Evolutionary conservation across 163 green algal species (phyloP).

Genomic region (Scenedesmus sp.): DNA sequence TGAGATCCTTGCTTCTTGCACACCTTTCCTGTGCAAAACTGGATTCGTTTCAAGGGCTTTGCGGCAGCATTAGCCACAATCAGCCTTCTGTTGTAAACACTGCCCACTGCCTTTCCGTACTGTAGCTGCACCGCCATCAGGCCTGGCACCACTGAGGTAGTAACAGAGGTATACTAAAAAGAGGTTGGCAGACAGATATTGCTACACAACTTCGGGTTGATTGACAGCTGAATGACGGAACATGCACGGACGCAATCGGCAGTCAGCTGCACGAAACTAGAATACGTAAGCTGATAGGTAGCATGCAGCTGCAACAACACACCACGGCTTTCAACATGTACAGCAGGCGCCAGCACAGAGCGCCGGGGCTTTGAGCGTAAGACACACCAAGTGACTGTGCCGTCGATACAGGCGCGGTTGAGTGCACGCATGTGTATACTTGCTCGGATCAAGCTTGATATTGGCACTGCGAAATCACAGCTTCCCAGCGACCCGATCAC

Average conservation of each 20-base stretch:
- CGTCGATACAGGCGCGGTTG: neutral
- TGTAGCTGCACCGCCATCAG: neutral
- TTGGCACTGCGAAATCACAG: no score
- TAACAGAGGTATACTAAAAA: no score
- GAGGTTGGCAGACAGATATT: no score
- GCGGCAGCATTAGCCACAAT: neutral
- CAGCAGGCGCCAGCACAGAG: neutral
- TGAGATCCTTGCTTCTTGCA: conserved; percentile 49
- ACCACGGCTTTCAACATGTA: neutral
- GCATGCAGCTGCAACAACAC: neutral
- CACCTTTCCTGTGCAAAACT: conserved; percentile 51
- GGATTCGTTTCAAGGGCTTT: neutral
- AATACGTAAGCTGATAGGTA: neutral
- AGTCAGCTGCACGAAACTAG: neutral
- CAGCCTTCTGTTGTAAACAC: neutral
- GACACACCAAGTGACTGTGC: neutral
- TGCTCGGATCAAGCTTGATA: neutral
- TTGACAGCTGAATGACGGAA: conserved; percentile 5
- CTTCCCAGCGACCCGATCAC: neutral
- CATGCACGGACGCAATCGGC: neutral
- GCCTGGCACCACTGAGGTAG: neutral
- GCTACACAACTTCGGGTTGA: no score
- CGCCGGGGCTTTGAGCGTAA: neutral
- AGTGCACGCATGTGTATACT: neutral
- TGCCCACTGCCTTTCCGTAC: neutral